A percentile compares a stretch with the other conserved stretches of the same genome.
Conservation (phyloP, 108 stramenopile species). For the Chaetoceros muelleri region DNA sequence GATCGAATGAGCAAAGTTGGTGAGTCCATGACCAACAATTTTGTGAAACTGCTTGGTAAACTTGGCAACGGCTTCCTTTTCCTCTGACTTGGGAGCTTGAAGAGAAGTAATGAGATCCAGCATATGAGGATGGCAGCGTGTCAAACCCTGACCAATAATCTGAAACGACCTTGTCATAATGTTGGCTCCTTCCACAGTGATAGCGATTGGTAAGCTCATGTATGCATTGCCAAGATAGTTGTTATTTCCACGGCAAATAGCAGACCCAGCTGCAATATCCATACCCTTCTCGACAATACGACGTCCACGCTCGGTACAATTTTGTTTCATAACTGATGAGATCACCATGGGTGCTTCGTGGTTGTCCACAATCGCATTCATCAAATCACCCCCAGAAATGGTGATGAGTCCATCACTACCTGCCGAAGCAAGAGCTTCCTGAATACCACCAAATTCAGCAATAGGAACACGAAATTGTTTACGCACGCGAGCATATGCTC, state of each 20-base stretch:
- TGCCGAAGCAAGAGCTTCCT: conserved; percentile 89
- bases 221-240: conserved; percentile 92
- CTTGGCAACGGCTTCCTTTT: conserved; percentile 66
- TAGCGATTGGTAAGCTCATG: conserved; percentile 95
- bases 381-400: conserved; percentile 87
- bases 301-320: conserved; percentile 92
- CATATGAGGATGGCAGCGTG: conserved; percentile 96
- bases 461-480: conserved; percentile 98
- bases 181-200: conserved; percentile 98
- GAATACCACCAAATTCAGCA: conserved; percentile 98
- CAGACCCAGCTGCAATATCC: conserved; percentile 95
- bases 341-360: conserved; percentile 98
- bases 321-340: conserved; percentile 97
- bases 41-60: conserved; percentile 87
- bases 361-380: conserved; percentile 98
- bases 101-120: conserved; percentile 83
- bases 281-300: conserved; percentile 92
- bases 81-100: conserved; percentile 79
- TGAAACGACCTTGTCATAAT: conserved; percentile 97
- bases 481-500: conserved; percentile 89
- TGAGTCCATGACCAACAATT: conserved; percentile 82
- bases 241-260: conserved; percentile 92
- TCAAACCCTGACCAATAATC: conserved; percentile 97
- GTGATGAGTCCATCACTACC: conserved; percentile 87
- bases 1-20: conserved; percentile 73